Conservation (phyloP, 179 eudicot genomes). For the Patellifolia procumbens region DNA sequence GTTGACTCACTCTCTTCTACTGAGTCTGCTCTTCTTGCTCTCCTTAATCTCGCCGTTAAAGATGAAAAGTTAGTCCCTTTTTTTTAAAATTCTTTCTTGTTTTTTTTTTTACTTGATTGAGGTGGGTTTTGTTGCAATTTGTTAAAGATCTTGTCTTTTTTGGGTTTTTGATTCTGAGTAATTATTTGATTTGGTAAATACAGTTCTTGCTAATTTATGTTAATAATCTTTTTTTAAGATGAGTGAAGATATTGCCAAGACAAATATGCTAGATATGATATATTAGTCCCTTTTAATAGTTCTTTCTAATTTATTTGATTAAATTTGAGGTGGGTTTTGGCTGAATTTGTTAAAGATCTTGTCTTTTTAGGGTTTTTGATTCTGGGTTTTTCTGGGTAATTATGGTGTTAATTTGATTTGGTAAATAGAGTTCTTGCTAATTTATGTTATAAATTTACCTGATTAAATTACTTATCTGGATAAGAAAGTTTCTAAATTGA, state of each 20-base stretch:
- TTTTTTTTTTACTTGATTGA: too few relatives aligned
- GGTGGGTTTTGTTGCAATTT: constrained; percentile 11
- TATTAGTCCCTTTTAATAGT: too few relatives aligned
- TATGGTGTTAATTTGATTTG: too few relatives aligned
- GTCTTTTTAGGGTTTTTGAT: not conserved
- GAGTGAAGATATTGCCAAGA: too few relatives aligned
- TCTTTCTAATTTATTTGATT: too few relatives aligned
- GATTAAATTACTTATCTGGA: not conserved
- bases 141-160: constrained; percentile 16
- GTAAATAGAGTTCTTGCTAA: too few relatives aligned
- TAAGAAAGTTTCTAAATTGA: too few relatives aligned
- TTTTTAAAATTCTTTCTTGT: not conserved
- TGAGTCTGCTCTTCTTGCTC: constrained; percentile 89
- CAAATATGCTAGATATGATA: too few relatives aligned
- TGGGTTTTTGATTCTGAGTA: too few relatives aligned
- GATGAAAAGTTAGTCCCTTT: constrained; percentile 69
- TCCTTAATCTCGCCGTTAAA: constrained; percentile 95
- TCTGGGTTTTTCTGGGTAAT: not conserved
- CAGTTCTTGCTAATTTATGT: too few relatives aligned
- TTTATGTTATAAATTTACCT: not conserved
- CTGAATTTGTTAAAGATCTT: constrained; percentile 18
- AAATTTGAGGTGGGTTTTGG: constrained; percentile 3
- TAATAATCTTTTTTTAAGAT: too few relatives aligned
- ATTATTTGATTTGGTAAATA: too few relatives aligned
- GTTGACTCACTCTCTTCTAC: constrained; percentile 44